phyloP scores from a whole-genome alignment of 1,284 basidiomycete species.

The Ganoderma sp. region DNA sequence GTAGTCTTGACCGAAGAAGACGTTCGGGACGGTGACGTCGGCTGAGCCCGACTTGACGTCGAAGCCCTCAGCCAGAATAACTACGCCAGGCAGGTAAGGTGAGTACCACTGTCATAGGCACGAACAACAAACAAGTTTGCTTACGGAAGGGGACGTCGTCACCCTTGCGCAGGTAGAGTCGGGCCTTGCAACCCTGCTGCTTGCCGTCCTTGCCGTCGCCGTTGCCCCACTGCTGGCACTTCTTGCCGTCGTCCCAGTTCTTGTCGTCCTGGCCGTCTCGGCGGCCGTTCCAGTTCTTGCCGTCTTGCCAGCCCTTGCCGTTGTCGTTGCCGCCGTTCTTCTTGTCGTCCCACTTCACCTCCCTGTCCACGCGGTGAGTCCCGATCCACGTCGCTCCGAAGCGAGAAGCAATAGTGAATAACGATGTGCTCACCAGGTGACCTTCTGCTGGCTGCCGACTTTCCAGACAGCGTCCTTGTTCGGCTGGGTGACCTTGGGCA shows the following conservation, averaged over 20 bases:
- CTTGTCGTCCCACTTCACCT: slow-evolving; percentile 1
- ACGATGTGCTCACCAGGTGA: neutral
- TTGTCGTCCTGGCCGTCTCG: neutral
- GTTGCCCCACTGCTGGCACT: too few relatives aligned
- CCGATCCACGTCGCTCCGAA: neutral
- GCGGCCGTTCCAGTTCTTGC: neutral
- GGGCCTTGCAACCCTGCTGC: neutral
- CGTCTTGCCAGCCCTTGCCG: neutral
- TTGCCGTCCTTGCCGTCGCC: neutral
- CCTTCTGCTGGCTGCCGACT: neutral
- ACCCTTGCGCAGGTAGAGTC: neutral
- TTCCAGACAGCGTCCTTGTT: neutral
- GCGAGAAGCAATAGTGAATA: neutral
- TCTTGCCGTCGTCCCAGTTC: neutral
- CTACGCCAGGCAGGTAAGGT: neutral
- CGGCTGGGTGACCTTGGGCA: slow-evolving; percentile 1
- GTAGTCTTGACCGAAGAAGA: slow-evolving; percentile 1
- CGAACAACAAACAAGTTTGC: neutral
- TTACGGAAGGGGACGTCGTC: neutral
- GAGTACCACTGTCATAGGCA: neutral
- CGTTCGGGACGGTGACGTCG: neutral
- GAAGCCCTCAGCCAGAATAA: slow-evolving; percentile 8
- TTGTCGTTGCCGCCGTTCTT: neutral
- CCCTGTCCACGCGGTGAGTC: neutral
- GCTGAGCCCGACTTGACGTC: neutral